Percentiles rank a stretch among this genome's conserved stretches.
These are phyloP conservation scores for Lipomyces starkeyi DNA, from an alignment of 805 yeast genomes.

Conservation along the genomic window DNA sequence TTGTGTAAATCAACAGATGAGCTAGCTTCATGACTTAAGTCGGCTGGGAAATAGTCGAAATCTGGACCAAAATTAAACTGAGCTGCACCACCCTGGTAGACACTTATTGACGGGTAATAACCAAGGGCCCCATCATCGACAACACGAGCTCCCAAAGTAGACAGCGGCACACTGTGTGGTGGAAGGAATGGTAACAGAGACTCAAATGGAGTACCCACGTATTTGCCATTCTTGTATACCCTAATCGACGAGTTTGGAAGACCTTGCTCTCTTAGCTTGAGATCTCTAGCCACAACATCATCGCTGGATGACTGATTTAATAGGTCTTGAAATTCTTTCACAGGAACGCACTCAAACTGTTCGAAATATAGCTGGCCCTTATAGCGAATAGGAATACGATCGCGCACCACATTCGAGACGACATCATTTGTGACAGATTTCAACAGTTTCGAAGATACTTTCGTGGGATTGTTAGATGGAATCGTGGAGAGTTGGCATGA, in stretches of 20 bases:
- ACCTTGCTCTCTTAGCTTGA: conserved; percentile 37
- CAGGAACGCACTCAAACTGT: conserved; percentile 75
- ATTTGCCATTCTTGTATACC: conserved; percentile 78
- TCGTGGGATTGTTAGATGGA: conserved; percentile 8
- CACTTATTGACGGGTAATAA: conserved; percentile 88
- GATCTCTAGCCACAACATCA: conserved; percentile 20
- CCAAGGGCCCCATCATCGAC: conserved; percentile 85
- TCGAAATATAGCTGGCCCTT: conserved; percentile 81
- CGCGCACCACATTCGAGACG: conserved; percentile 63
- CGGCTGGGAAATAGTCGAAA: conserved; percentile 55
- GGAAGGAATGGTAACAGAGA: conserved; percentile 79
- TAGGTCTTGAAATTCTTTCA: conserved; percentile 74
- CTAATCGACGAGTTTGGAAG: conserved; percentile 62
- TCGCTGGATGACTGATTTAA: conserved; percentile 53
- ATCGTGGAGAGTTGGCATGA: conserved; percentile 37
- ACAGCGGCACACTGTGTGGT: conserved; percentile 61
- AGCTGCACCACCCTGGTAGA: conserved; percentile 79
- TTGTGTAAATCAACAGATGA: conserved; percentile 23
- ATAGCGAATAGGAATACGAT: conserved; percentile 85
- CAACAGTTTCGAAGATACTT: conserved; percentile 12
- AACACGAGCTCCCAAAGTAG: conserved; percentile 39
- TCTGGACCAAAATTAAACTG: conserved; percentile 71
- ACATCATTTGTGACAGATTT: background rate
- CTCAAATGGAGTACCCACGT: conserved; percentile 67
- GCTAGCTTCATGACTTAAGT: conserved; percentile 34